Base-by-base conservation (phyloP, 2,329 filamentous ascomycete genomes). In the Thielaviopsis ethacetica region DNA sequence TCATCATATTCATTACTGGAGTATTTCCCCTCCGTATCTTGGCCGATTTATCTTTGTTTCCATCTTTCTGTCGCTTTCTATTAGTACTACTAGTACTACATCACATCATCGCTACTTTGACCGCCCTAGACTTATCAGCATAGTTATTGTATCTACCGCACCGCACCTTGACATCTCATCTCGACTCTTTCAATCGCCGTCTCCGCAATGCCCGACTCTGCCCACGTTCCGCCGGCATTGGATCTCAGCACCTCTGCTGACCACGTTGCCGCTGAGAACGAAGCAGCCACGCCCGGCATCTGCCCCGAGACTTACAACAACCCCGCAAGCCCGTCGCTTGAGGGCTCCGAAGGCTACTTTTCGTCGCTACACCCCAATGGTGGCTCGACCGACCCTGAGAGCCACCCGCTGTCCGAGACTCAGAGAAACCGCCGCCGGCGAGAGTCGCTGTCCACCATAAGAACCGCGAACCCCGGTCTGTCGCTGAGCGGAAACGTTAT, bases 401-500 rank as follows among this genome's bases (percentile, higher is more conserved):
- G 47, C 56, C 62, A 47, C 38, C 56, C 59, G 62, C n/a, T 61
- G 21, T 61, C 59, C 12, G 47, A 56, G 24, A 57, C 54, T 55
- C 60, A 54, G 53, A 44, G 62, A 65, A 56, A 47, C 64, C 19
- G 62, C 57, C 73, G 72, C 61, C 71, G 70, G 54, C 72, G 72
- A 59, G 74, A 80, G 64, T 80, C 78, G 41, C 68, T 83, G 57
- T 71, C 75, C 26, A 78, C 83, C 57, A 75, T 82, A 62, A 74
- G 76, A 65, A 72, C 75, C 59, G 75, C 75, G 59, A 77, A 81
- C 63, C 81, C 81, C 9, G 75, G 80, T 61, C 68, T 84, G 52
- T 71, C 73, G 30, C 71, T 85, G 56, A 83, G 75, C 62, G 82
- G 82, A n/a, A 83, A 81, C 68, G 77, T 84, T 64, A 83, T 85